phyloP scores from a whole-genome alignment of 345 rosid species.

The Luvunga scandens region DNA sequence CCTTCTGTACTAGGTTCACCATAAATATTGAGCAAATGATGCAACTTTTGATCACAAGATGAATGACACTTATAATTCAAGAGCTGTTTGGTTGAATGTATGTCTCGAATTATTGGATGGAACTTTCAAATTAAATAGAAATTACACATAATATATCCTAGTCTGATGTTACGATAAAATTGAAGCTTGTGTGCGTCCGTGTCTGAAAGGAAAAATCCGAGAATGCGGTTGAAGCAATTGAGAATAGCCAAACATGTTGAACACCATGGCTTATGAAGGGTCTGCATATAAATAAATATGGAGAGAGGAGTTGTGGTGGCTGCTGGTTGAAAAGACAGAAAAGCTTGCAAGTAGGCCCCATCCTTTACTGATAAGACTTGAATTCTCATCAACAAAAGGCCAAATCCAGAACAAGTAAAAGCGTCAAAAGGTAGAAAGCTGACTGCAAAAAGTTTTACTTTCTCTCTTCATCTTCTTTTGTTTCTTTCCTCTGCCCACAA shows the following conservation, averaged over 20 bases:
- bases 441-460: conserved; percentile 9
- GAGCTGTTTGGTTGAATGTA: too few species aligned
- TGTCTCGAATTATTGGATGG: too few species aligned
- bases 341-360: conserved; percentile 21
- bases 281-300: neutral
- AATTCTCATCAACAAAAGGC: conserved; percentile 21
- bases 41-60: neutral
- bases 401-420: conserved; percentile 12
- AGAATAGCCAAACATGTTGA: conserved; percentile 12
- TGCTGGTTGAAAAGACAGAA: neutral
- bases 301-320: neutral
- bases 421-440: conserved; percentile 21
- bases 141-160: too few species aligned
- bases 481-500: neutral
- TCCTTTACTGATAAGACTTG: conserved; percentile 20
- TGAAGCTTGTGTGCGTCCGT: conserved; percentile 9
- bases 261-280: neutral
- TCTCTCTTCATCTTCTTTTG: neutral
- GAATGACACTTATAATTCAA: neutral
- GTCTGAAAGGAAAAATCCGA: conserved; percentile 5
- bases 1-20: neutral
- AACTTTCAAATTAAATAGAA: too few species aligned
- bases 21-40: too few species aligned
- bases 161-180: neutral
- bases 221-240: neutral